Evolutionary conservation across 1,284 basidiomycete species (phyloP), one percentile per base, ranked within the genome.

Genomic region (Rhodotorula sp.): DNA sequence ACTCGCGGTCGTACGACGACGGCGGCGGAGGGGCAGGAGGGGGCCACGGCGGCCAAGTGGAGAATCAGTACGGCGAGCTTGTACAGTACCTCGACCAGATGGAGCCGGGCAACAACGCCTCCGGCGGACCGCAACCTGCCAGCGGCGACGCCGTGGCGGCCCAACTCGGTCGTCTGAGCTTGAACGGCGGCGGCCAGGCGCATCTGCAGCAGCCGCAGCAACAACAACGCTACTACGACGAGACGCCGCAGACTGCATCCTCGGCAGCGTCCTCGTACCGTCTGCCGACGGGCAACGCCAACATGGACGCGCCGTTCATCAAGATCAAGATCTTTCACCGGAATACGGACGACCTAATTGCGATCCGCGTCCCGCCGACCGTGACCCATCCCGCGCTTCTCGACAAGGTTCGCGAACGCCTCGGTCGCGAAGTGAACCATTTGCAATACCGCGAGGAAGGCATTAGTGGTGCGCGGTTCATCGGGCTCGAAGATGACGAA

Each of bases 301-400:
- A 75, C n/a, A 74, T 67, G 62, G 84, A 65, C 90, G 89, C 76
- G 86, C 88, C 92, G 50, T 95, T 94, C 82, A 86, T 97, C 77
- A 97, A 97, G 84, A 97, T 99, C 83, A 99, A 99, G 84, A 93
- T 99, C 66, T 97, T 95, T 79, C 90, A 97, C 81, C 86, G 90
- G 47, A 85, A 90, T 70, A 90, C 93, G 38, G 92, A 97, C 80
- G 95, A 98, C 80, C 84, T 99, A 64, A 93, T 99, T 72, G 95
- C 97, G 5, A 93, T 99, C 64, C 89, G 97, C n/a, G 95, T 98
- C 56, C 94, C 95, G 77, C 93, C 95, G n/a, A 87, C 86, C 50
- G 93, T 98, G 47, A 88, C 91, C 8, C 89, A 91, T 78, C 83
- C 82, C 19, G 91, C 95, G 79, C 85, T 99, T 71, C 87, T 97